Base-by-base conservation (phyloP, 768 basidiomycete species). In the Suillus cothurnatus region DNA sequence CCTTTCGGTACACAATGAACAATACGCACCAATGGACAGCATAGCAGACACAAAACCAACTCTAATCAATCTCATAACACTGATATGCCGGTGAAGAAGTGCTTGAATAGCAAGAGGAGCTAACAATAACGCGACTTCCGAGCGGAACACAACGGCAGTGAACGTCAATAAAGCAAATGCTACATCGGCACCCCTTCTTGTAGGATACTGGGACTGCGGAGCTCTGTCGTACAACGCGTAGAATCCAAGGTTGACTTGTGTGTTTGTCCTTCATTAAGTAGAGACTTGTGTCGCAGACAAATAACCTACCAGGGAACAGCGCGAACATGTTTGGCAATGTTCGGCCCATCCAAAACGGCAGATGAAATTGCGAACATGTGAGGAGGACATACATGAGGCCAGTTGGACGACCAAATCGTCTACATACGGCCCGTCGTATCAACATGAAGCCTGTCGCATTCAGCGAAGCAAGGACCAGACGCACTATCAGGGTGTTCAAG, bases 261-360 rank as follows among this genome's bases (percentile, higher is more conserved):
- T 23, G 38, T 61, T 52, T 41, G 47, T 64, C 36, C 23, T 31
- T 64, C 60, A 14, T 56, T 62, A 17, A 62, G 61, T 47, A 32
- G 41, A 50, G 12, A 11, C n/a, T 41, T 41, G 8, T 56, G 43
- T 41, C 15, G n/a, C 7, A 32, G 53, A 1, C n/a, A 23, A 41
- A 21, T 55, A n/a, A 68, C 78, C 28, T 67, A 96, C 95, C 92
- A 53, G 89, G 86, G 2, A 91, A 80, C 21, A 95, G 78, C 4
- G 95, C 95, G 67, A 95, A 88, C 89, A 95, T 97, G 74, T 99
- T 99, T 1, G 97, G 97, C 8, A 99, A 77, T 0, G 97, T 97
- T 62, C 97, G 80, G 3, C 95, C 89, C 82, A 95, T 93, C 90
- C 94, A 99, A 75, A 94, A 99, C 8, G 89, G 89, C 6, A 96